Conservation (phyloP, 140 eudicot species). For the Artemisia princeps region DNA sequence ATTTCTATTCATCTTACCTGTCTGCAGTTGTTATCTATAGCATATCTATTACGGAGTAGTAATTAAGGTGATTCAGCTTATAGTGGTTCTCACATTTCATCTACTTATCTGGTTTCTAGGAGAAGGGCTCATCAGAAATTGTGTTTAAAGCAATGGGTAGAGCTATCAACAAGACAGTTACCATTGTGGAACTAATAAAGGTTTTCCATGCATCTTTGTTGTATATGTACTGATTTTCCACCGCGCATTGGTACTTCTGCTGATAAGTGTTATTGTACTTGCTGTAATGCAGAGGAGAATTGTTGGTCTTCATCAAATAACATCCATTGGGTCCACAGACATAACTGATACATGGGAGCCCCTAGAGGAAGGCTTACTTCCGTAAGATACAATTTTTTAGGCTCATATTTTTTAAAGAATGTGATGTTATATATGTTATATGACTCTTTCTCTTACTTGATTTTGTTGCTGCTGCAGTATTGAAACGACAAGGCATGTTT, state of each 20-base stretch:
- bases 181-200: conserved; percentile 37
- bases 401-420: neutral
- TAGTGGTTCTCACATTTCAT: no score
- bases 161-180: conserved; percentile 93
- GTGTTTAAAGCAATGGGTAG: conserved; percentile 99
- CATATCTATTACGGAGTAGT: no score
- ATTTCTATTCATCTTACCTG: no score
- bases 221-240: neutral
- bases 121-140: conserved; percentile 60
- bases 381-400: conserved; percentile 44
- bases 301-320: conserved; percentile 32
- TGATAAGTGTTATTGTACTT: no score
- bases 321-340: conserved; percentile 74
- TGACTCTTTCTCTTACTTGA: neutral
- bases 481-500: no score
- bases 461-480: neutral
- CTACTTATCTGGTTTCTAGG: no score
- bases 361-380: conserved; percentile 95
- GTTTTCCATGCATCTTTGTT: conserved; percentile 15
- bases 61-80: no score
- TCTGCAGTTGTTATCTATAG: neutral
- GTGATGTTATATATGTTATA: neutral
- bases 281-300: no score
- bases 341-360: conserved; percentile 99
- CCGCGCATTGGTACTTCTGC: no score